Evolutionary conservation across 108 stramenopile species (phyloP), one percentile per base, ranked within the genome.

Genomic region (Cylindrotheca closterium): DNA sequence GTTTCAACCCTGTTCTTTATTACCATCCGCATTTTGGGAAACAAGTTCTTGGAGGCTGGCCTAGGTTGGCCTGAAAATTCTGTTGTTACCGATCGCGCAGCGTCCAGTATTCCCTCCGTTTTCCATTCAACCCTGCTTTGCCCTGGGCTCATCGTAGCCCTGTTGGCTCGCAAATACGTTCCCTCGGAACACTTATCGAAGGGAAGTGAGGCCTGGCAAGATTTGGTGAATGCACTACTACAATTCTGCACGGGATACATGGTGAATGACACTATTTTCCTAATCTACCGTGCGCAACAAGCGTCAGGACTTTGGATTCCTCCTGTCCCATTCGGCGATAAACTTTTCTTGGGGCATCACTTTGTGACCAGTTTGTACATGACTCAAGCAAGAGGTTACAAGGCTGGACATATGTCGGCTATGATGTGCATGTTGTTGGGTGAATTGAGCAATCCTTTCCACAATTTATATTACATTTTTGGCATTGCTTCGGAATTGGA

Each of bases 241-340:
- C 82, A 83, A 33, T 75, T 89, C 28, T 89, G 88, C 51, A 89
- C 81, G 2, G 88, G 82, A 23, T 89, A 86, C 73, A 89, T 89
- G 88, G 29, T 89, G 17, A 81, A 84, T 57, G 88, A 89, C 60
- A 61, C 61, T 23, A 45, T 72, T 33, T 71, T 63, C 25, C 30
- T 79, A 15, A 1, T 64, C 1, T 30, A 25, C 21, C 60, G 50
- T 25, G 34, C 51, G 0, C 23, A 54, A 24, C 47, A 73, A 46
- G 27, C 29, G 7, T n/a, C 65, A 30, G 63, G 48, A 29, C 18
- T 67, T 0, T 30, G 48, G 58, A 33, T 27, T 22, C 42, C 51
- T 0, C 64, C 27, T 18, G 51, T 71, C 23, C 47, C 12, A 1
- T 18, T 21, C 18, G 69, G 65, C 27, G 82, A 78, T 29, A 32